Base-by-base conservation (phyloP, 1,284 basidiomycete genomes). In the Somion occarium region DNA sequence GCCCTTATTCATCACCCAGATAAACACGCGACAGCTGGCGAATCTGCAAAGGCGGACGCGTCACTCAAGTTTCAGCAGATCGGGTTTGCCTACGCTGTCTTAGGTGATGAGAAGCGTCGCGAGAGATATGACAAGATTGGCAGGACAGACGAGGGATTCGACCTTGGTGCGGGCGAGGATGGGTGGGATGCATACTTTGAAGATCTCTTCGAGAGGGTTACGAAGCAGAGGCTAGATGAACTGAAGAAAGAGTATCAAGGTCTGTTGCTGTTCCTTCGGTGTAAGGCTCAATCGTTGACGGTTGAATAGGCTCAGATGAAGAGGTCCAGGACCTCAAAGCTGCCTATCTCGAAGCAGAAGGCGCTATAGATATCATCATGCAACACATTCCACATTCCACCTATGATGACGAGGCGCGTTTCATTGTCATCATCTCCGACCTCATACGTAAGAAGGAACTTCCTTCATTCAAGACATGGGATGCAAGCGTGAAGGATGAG, bases 151-250 rank as follows among this genome's bases (percentile, higher is more conserved):
- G 92, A 96, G 62, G 79, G 79, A 11, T 76, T 85, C n/a, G 85
- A 85, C 45, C 63, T 86, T 46, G 80, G 72, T 15, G 78, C 78
- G n/a, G 90, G 81, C 3, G 91, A 91, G 58, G 88, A 83, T 53
- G 91, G 92, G 3, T 98, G 94, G 94, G 91, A 93, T 59, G 80
- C 87, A 15, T 98, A 98, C 70, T 98, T 97, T 62, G 85, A 88
- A 63, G 85, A 88, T 51, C 70, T 97, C 59, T 97, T 93, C 58
- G 88, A 95, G 59, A 76, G 82, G 43, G 89, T 96, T 18, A 95
- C 91, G 50, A 82, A 84, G 58, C 83, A 83, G 55, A 88, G 85
- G 62, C 74, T 98, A 42, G 92, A 96, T 59, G 89, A 96, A 62
- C 82, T 94, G 79, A 94, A 91, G 78, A 82, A 82, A 58, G 83